Base-by-base conservation (phyloP, 2,329 filamentous ascomycete genomes). In the Colletotrichum orchidophilum region DNA sequence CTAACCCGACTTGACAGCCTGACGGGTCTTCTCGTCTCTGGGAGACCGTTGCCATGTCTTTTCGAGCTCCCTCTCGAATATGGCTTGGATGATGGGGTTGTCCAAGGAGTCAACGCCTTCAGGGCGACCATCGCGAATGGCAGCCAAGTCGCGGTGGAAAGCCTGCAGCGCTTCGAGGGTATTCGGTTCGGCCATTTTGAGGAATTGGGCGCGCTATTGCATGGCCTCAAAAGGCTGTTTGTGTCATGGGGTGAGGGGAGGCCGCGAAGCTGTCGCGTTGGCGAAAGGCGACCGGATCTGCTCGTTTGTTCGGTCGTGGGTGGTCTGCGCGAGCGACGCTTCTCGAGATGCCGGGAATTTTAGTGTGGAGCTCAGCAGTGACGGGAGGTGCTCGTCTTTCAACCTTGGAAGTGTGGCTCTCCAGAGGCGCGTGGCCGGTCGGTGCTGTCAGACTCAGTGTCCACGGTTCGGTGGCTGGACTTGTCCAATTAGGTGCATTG, bases 101-200 rank as follows among this genome's bases (percentile, higher is more conserved):
- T 93, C 90, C 62, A 96, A 88, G 54, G 93, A 84, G 75, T 93
- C 92, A 35, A 90, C 87, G 68, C 83, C 84, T 54, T 86, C 84
- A 63, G 84, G 83, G 63, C 92, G 90, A 67, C 90, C 89, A 77
- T 96, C 92, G 74, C 90, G 89, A 76, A 96, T 87, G 68, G 92
- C 91, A 75, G 93, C 86, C 73, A 99, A 90, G 83, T 97, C 95
- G 80, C 93, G 90, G 81, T 97, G 94, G 76, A 99, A 90, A 81
- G 90, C 91, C 84, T 95, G 91, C 77, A 98, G 90, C 82, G 91
- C 90, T 78, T 92, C 92, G 78, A 97, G 87, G 78, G 88, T 90
- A 80, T 91, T 91, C 79, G 90, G 85, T 78, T 93, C 91, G 80
- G 92, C 90, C 94, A 96, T 96, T 75, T 78, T 84, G 81, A 77